Evolutionary conservation across 805 yeast species (phyloP).

Genomic region (Lachancea nothofagi): DNA sequence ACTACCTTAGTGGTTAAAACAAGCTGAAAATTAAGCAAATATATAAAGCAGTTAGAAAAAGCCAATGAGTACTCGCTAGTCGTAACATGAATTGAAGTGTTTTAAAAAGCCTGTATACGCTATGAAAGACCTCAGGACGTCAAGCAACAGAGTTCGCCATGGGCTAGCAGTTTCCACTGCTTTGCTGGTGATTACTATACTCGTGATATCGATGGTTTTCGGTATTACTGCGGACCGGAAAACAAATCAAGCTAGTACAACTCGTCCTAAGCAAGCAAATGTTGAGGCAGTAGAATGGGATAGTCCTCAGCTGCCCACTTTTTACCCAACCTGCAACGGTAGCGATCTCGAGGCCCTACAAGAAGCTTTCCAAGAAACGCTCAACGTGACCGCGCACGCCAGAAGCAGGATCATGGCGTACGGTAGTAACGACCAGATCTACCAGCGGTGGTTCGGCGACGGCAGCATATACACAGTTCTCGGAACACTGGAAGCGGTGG

Average conservation of each 20-base stretch:
- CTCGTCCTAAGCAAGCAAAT: background rate
- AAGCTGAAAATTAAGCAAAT: background rate
- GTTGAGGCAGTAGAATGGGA: constrained; percentile 10
- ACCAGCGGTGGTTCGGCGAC: constrained; percentile 36
- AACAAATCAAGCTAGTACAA: background rate
- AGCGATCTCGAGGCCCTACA: constrained; percentile 14
- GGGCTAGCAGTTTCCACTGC: background rate
- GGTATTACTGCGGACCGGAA: constrained; percentile 1
- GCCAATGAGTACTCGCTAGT: too few relatives aligned
- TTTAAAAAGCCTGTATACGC: background rate
- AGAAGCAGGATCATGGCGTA: constrained; percentile 33
- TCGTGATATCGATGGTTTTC: constrained; percentile 3
- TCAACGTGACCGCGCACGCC: constrained; percentile 33
- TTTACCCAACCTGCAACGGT: constrained; percentile 14
- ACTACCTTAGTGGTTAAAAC: constrained; percentile 1
- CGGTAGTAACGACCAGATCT: constrained; percentile 33
- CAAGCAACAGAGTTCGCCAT: background rate
- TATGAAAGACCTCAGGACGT: background rate
- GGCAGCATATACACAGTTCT: constrained; percentile 35
- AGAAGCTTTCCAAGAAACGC: constrained; percentile 32
- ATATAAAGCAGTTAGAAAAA: background rate
- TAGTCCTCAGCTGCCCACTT: constrained; percentile 13
- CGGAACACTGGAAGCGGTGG: constrained; percentile 34
- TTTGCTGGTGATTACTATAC: background rate
- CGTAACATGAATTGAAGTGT: background rate